Percentiles rank a stretch among this genome's conserved stretches.
Evolutionary conservation across 768 basidiomycete genomes (phyloP).

Genomic region (Lentinula detonsa): DNA sequence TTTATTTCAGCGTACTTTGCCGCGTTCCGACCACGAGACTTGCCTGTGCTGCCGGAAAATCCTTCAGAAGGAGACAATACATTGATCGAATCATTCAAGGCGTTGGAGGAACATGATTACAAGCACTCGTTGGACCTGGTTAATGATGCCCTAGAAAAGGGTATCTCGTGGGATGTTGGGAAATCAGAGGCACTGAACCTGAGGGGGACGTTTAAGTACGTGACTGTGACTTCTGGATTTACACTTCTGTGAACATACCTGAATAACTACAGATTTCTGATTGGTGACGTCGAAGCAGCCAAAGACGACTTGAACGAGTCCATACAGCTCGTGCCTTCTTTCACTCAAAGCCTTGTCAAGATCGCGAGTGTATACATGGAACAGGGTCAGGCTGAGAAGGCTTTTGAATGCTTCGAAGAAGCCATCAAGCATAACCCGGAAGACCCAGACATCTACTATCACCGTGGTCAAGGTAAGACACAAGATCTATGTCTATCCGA

Average conservation of each 20-base stretch:
- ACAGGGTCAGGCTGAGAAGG: constrained; percentile 70
- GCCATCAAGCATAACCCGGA: constrained; percentile 76
- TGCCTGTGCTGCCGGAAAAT: constrained; percentile 66
- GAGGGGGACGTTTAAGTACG: constrained; percentile 92
- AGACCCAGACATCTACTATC: constrained; percentile 97
- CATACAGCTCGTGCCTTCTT: constrained; percentile 55
- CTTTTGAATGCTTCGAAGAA: constrained; percentile 88
- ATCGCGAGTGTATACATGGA: constrained; percentile 98
- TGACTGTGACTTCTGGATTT: constrained; percentile 19
- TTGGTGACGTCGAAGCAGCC: constrained; percentile 75
- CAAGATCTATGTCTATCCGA: not conserved
- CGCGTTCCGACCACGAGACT: constrained; percentile 82
- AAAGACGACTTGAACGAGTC: constrained; percentile 79
- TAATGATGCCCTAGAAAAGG: constrained; percentile 84
- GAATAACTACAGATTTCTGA: constrained; percentile 63
- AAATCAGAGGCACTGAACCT: constrained; percentile 89
- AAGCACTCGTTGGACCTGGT: constrained; percentile 71
- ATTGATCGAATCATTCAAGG: constrained; percentile 72
- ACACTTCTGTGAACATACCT: not conserved
- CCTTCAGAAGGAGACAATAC: constrained; percentile 82
- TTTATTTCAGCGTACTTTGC: constrained; percentile 96
- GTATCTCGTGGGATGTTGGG: constrained; percentile 66
- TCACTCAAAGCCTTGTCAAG: constrained; percentile 92
- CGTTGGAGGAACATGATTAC: constrained; percentile 82
- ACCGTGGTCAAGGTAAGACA: constrained; percentile 85